Evolutionary conservation across 2,329 filamentous ascomycete species (phyloP), one percentile per base, ranked within the genome.

Genomic region (Boeremia lycopersici): DNA sequence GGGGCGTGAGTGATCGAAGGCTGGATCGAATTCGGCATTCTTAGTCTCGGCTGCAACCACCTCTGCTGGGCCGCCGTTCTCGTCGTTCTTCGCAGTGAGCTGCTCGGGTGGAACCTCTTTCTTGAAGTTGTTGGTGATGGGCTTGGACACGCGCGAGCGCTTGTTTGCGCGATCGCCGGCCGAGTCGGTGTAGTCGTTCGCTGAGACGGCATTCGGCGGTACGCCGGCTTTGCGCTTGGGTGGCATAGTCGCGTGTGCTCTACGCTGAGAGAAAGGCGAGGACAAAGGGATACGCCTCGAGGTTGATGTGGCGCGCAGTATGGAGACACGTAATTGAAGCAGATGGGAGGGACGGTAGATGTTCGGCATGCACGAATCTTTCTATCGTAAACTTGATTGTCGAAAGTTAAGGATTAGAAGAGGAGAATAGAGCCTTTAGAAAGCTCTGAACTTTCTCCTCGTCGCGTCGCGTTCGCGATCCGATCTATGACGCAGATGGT

Each of bases 1-100:
- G 29, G 69, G 50, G 49, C 77, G 68, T 29, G 71, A 68, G 49
- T 76, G 71, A 55, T 76, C 74, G 60, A 74, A 74, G 2, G 29
- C 19, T 2, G 40, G 33, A 5, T 48, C 40, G 5, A 23, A 26
- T 10, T 54, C 33, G 13, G 23, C 33, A 8, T 19, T 35, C 23
- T 13, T n/a, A 9, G 7, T 12, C 17, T 50, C 46, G 2, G 57
- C 42, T 34, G 63, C 28, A 10, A 61, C 47, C 2, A 52, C 40
- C 29, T 62, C 59, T 6, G 51, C 62, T 13, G 57, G 62, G 15
- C 60, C 62, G 7, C 58, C 58, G 53, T 65, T 67, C 17, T 63
- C 56, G 6, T 49, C 35, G 10, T 62, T 61, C 12, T 50, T 60
- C 3, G 63, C 60, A 4, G 56, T 60, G 2, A 40, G 40, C 26